Evolutionary conservation across 1,284 basidiomycete species (phyloP).

Genomic region (Chalciporus sp.): DNA sequence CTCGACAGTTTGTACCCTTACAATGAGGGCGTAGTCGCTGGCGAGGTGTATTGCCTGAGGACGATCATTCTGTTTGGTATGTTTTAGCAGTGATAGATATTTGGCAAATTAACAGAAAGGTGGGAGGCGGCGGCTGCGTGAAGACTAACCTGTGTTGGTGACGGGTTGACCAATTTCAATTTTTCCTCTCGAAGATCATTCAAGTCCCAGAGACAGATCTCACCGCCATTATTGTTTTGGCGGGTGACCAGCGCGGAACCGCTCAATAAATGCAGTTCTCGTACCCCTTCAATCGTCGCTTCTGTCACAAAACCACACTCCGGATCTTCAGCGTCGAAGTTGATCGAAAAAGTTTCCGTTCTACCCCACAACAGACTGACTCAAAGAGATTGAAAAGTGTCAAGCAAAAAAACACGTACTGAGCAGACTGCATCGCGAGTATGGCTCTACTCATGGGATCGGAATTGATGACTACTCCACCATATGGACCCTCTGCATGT

Average conservation of each 20-base stretch:
- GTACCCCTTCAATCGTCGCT: conserved; percentile 33
- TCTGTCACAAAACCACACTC: conserved; percentile 37
- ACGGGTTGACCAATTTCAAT: conserved; percentile 29
- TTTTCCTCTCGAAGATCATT: conserved; percentile 23
- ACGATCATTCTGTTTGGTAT: conserved; percentile 32
- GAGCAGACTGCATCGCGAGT: conserved; percentile 43
- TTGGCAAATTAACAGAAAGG: neutral
- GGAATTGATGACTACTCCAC: conserved; percentile 46
- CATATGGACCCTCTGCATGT: conserved; percentile 35
- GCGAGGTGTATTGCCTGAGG: conserved; percentile 43
- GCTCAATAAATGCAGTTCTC: conserved; percentile 38
- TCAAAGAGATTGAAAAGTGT: neutral
- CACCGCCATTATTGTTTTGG: conserved; percentile 28
- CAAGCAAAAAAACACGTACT: conserved; percentile 30
- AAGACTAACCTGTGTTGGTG: conserved; percentile 22
- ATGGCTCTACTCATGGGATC: conserved; percentile 32
- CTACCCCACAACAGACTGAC: neutral
- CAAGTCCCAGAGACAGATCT: conserved; percentile 29
- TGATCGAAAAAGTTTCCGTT: conserved; percentile 22
- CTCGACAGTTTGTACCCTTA: conserved; percentile 44
- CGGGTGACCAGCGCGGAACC: conserved; percentile 42
- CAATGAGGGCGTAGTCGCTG: conserved; percentile 43
- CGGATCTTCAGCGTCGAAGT: conserved; percentile 24
- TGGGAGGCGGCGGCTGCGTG: neutral
- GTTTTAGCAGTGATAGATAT: conserved; percentile 7